Conservation (phyloP, 1,139 yeast species). For the Candida freyschussii region DNA sequence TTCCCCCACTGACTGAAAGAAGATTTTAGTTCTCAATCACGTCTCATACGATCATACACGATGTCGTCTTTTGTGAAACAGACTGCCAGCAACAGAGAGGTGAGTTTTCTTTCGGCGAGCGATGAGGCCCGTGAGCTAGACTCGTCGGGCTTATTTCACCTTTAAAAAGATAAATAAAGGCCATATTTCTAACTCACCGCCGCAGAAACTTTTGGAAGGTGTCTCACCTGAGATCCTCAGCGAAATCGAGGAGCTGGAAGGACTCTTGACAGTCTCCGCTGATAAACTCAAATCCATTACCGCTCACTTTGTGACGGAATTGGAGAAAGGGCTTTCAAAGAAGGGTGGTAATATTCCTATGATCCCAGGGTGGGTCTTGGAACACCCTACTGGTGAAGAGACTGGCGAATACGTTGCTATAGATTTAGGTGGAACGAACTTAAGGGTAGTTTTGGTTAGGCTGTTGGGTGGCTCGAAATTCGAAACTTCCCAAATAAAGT, state of each 20-base stretch:
- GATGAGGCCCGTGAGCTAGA: too few relatives aligned
- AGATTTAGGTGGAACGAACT: conserved; percentile 93
- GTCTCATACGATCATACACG: conserved; percentile 1
- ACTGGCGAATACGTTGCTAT: conserved; percentile 86
- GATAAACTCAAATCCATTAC: conserved; percentile 61
- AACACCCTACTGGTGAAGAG: conserved; percentile 88
- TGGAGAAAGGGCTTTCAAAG: conserved; percentile 73
- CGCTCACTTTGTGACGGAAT: conserved; percentile 64
- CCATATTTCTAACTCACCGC: too few relatives aligned
- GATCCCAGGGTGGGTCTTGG: conserved; percentile 97
- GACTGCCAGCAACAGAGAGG: conserved; percentile 16
- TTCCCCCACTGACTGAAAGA: too few relatives aligned
- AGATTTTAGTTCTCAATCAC: too few relatives aligned
- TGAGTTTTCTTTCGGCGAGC: conserved; percentile 5
- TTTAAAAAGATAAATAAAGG: too few relatives aligned
- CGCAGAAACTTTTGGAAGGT: conserved; percentile 65
- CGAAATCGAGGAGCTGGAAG: conserved; percentile 56
- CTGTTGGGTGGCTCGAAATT: conserved; percentile 76
- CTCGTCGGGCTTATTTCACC: too few relatives aligned
- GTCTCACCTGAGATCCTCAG: conserved; percentile 61
- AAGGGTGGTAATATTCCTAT: conserved; percentile 85
- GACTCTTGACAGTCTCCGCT: conserved; percentile 57
- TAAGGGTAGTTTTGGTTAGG: conserved; percentile 82
- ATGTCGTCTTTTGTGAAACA: conserved; percentile 11
- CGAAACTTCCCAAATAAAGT: conserved; percentile 80